Evolutionary conservation across 164 flowering plant genomes (phyloP).

Genomic region (Macadamia tetraphylla): DNA sequence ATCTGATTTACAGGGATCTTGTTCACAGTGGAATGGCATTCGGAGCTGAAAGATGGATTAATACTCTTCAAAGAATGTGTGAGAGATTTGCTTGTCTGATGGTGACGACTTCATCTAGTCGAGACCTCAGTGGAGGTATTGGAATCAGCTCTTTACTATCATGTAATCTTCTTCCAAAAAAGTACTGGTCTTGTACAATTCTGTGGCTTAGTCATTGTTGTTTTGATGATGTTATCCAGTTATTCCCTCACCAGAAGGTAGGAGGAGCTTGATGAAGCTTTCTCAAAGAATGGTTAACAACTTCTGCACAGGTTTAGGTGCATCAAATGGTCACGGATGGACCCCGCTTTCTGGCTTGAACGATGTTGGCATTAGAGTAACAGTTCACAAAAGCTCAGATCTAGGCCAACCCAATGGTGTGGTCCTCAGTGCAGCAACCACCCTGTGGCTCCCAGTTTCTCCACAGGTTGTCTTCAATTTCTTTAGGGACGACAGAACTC

Average conservation of each 20-base stretch:
- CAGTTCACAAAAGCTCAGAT: slow-evolving; percentile 42
- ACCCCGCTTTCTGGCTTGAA: slow-evolving; percentile 33
- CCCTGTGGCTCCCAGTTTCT: slow-evolving; percentile 66
- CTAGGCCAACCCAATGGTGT: slow-evolving; percentile 74
- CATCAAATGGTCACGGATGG: slow-evolving; percentile 55
- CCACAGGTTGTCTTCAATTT: slow-evolving; percentile 55
- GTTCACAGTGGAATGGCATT: slow-evolving; percentile 41
- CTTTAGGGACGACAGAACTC: slow-evolving; percentile 33
- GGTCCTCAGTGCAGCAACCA: slow-evolving; percentile 62
- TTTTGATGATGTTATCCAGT: slow-evolving; percentile 12
- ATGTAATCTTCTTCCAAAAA: not conserved
- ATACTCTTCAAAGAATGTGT: slow-evolving; percentile 41
- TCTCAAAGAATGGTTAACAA: slow-evolving; percentile 60
- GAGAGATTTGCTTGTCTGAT: slow-evolving; percentile 31
- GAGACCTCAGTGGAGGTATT: slow-evolving; percentile 29
- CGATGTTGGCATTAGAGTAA: slow-evolving; percentile 44
- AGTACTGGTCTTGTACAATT: not conserved
- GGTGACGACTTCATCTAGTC: slow-evolving; percentile 14
- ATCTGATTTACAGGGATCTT: slow-evolving; percentile 32
- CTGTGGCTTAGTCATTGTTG: not conserved
- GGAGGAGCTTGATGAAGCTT: slow-evolving; percentile 55
- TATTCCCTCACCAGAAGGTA: slow-evolving; percentile 36
- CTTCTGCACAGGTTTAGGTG: slow-evolving; percentile 63
- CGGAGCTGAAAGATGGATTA: slow-evolving; percentile 50
- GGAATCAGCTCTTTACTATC: not conserved